Base-by-base conservation (phyloP, 2,329 filamentous ascomycete genomes). In the Apiospora malaysiana region DNA sequence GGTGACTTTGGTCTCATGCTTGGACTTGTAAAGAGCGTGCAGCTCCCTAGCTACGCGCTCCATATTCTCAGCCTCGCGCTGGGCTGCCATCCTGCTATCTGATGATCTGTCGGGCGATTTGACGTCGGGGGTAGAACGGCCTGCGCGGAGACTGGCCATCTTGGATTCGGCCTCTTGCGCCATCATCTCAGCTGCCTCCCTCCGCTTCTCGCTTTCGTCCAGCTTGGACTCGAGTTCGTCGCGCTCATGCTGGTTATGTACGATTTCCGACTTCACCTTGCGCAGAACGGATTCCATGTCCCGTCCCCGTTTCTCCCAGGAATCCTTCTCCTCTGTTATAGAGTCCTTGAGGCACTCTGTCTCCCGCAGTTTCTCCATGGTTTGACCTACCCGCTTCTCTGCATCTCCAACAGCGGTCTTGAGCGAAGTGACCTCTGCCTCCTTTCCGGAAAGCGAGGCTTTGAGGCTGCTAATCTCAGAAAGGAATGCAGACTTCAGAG, bases 391-490 rank as follows among this genome's bases (percentile, higher is more conserved):
- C 27, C 95, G 92, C 79, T 94, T 93, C 84, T 99, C 96, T 0
- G 96, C 95, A 81, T 98, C 95, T 7, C 90, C 90, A 42, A 98
- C 90, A 0, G 96, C 94, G 59, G 92, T 90, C 80, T 97, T 97
- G 71, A 98, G 87, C 45, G 93, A 95, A 68, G 91, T 87, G 46
- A 96, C 94, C 80, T 98, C 95, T 7, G 95, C 95, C 79, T 98
- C 95, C 78, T 96, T 97, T 67, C 96, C 96, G 76, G 92, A 95
- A 12, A 99, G 86, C 12, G 94, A 95, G 3, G 96, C 96, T 78
- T 94, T 96, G 23, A 99, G 88, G n/a, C 93, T 94, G 73, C 94
- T 97, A 72, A 99, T 97, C 79, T 98, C 94, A 0, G 95, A 97
- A 68, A 97, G 87, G 77, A 97, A 97, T 32, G 89, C 89, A 0